phyloP scores from a whole-genome alignment of 257 asterid genomes.

The Penstemon davidsonii region DNA sequence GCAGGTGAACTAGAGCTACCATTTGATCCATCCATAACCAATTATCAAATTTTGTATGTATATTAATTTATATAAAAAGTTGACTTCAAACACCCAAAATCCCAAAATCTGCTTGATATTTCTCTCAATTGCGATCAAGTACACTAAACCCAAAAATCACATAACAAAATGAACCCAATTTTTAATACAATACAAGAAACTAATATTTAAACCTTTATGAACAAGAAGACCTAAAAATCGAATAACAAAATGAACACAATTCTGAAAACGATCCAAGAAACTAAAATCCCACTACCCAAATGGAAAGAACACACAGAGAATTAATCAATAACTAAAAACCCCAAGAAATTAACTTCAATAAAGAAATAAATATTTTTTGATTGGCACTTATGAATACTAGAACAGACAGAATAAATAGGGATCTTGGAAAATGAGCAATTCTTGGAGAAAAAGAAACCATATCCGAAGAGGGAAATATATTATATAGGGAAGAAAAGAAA shows the following conservation, averaged over 20 bases:
- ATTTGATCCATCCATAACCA: constrained; percentile 63
- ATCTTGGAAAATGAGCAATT: constrained; percentile 20
- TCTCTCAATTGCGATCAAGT: background rate
- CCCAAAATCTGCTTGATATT: background rate
- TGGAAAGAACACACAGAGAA: background rate
- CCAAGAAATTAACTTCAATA: background rate
- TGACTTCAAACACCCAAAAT: background rate
- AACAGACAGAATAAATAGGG: constrained; percentile 6
- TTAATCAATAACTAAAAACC: background rate
- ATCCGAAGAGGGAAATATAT: constrained; percentile 15
- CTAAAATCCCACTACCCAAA: background rate
- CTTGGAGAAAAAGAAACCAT: constrained; percentile 37
- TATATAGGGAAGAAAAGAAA: too few species aligned
- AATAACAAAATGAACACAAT: background rate
- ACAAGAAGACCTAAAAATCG: background rate
- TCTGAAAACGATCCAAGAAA: background rate
- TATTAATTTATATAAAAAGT: too few species aligned
- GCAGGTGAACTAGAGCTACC: constrained; percentile 70
- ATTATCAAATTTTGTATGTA: constrained; percentile 8
- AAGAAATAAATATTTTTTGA: background rate
- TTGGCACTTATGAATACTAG: background rate
- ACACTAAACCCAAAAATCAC: background rate
- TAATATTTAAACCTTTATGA: background rate
- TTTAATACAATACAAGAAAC: background rate
- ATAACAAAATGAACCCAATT: background rate